Conservation (phyloP, 352 stramenopile genomes). For the Pythium monospermum region DNA sequence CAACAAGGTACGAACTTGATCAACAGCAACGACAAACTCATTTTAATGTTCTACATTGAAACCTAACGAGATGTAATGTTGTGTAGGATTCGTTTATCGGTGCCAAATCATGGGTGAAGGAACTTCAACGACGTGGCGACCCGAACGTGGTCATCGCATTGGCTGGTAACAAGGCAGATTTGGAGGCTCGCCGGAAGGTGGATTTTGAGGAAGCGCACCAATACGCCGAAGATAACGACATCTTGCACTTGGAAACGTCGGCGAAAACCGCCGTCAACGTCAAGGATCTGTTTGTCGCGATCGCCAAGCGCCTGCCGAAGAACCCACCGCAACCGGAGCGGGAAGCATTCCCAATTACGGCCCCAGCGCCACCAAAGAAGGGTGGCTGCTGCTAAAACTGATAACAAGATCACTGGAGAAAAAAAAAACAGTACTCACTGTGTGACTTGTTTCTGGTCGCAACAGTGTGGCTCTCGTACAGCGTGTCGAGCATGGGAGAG, state of each 20-base stretch:
- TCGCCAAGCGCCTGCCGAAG: constrained; percentile 86
- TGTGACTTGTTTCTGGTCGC: constrained; percentile 7
- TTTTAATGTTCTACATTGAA: too few relatives aligned
- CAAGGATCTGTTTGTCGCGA: constrained; percentile 98
- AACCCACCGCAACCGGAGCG: constrained; percentile 75
- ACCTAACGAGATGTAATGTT: not conserved
- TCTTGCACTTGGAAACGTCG: constrained; percentile 99
- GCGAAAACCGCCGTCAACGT: constrained; percentile 99
- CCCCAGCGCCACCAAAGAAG: constrained; percentile 75
- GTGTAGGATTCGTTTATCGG: constrained; percentile 93
- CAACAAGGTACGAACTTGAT: constrained; percentile 78
- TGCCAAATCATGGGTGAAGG: constrained; percentile 99
- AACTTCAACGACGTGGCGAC: constrained; percentile 98
- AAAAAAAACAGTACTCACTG: too few relatives aligned
- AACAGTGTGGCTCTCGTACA: not conserved
- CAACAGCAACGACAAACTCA: too few relatives aligned
- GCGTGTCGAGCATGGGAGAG: too few relatives aligned
- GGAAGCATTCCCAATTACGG: constrained; percentile 82
- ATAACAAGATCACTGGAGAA: constrained; percentile 12
- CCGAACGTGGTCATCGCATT: constrained; percentile 96
- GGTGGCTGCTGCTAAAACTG: constrained; percentile 67
- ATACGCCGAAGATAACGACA: constrained; percentile 98
- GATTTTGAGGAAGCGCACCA: constrained; percentile 96
- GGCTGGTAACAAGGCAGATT: constrained; percentile 98
- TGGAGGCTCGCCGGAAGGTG: constrained; percentile 96